A percentile compares a stretch with the other conserved stretches of the same genome.
Conservation (phyloP, 306 rosid species). For the Quercus robur region DNA sequence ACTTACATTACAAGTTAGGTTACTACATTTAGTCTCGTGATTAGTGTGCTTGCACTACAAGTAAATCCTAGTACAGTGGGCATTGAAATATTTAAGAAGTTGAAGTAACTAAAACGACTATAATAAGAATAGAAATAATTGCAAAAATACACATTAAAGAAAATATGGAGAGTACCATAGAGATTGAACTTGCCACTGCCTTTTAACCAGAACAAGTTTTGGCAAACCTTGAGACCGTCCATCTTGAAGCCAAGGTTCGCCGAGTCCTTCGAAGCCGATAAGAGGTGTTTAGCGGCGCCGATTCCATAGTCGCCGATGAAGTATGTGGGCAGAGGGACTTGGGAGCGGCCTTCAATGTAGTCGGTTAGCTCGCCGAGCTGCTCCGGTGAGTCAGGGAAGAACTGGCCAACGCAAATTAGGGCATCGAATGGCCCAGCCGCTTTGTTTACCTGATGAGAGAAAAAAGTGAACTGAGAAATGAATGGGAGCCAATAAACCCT, state of each 20-base stretch:
- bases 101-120: too few relatives aligned
- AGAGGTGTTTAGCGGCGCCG: conserved; percentile 59
- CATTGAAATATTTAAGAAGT: too few relatives aligned
- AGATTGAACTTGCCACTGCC: conserved; percentile 88
- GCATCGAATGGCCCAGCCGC: conserved; percentile 98
- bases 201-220: conserved; percentile 86
- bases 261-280: conserved; percentile 54
- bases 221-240: conserved; percentile 81
- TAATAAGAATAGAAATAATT: too few relatives aligned
- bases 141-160: not conserved
- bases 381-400: conserved; percentile 83
- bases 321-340: conserved; percentile 76
- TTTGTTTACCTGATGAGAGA: conserved; percentile 69
- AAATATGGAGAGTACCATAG: conserved; percentile 44
- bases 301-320: conserved; percentile 94
- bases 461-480: not conserved
- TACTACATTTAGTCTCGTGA: too few relatives aligned
- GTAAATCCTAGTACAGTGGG: too few relatives aligned
- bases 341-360: conserved; percentile 62
- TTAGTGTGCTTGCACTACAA: too few relatives aligned
- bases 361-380: conserved; percentile 54
- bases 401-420: conserved; percentile 84
- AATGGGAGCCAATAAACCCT: conserved; percentile 18
- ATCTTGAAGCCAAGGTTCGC: conserved; percentile 75
- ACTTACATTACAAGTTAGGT: too few relatives aligned